phyloP scores from a whole-genome alignment of 352 stramenopile genomes.

The Pythium utonaiense region DNA sequence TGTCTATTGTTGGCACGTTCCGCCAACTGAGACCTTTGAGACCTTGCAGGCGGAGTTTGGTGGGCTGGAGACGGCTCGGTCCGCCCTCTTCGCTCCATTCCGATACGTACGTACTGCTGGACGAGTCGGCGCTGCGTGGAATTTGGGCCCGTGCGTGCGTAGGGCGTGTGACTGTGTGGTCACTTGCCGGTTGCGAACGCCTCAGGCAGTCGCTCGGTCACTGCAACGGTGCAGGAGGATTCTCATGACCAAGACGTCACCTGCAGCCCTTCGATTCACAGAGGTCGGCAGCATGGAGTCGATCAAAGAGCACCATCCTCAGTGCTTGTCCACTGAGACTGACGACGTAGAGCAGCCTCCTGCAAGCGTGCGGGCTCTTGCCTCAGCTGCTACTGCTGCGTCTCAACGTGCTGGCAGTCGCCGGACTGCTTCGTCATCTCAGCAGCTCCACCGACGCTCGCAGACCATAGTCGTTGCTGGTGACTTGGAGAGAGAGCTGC shows the following conservation, averaged over 20 bases:
- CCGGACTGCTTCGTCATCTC: neutral
- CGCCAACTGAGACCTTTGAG: slow-evolving; percentile 3
- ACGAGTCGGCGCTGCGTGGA: neutral
- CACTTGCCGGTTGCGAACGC: neutral
- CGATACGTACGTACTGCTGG: neutral
- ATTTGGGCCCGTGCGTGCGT: neutral
- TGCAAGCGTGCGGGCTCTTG: slow-evolving; percentile 12
- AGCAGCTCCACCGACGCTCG: slow-evolving; percentile 27
- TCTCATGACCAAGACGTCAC: slow-evolving; percentile 3
- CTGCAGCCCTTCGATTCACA: neutral
- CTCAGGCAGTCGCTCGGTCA: neutral
- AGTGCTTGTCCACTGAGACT: neutral
- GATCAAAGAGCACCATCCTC: slow-evolving; percentile 11
- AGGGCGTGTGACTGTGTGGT: neutral
- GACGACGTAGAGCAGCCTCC: neutral
- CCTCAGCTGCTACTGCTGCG: slow-evolving; percentile 6
- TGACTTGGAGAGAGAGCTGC: slow-evolving; percentile 31
- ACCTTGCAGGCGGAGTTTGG: neutral
- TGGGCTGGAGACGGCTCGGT: neutral
- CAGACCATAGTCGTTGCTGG: slow-evolving; percentile 36
- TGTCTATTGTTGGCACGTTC: neutral
- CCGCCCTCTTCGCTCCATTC: neutral
- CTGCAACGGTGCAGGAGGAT: neutral
- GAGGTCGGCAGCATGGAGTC: neutral
- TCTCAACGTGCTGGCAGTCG: slow-evolving; percentile 1